A percentile compares a stretch with the other conserved stretches of the same genome.
phyloP scores from a whole-genome alignment of 1,284 basidiomycete genomes.

The Meripilus lineatus region DNA sequence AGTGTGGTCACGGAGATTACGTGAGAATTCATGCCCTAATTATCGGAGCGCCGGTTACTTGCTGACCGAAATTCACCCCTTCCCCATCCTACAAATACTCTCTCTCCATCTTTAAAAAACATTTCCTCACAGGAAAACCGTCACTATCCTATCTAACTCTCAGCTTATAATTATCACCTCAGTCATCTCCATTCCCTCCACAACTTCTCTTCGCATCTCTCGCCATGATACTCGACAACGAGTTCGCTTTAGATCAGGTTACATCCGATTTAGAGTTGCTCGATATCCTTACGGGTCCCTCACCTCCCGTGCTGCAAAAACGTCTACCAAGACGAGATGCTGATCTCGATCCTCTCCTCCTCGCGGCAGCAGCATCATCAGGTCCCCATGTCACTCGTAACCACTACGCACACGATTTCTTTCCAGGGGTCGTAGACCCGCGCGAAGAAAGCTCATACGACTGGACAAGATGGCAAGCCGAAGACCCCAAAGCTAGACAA shows the following conservation, averaged over 20 bases:
- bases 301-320: slow-evolving; percentile 30
- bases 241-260: slow-evolving; percentile 10
- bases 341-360: slow-evolving; percentile 65
- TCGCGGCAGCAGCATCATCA: slow-evolving; percentile 66
- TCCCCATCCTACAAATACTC: too few relatives aligned
- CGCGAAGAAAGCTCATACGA: slow-evolving; percentile 50
- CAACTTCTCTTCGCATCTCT: too few relatives aligned
- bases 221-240: not conserved
- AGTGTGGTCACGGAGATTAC: too few relatives aligned
- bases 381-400: slow-evolving; percentile 72
- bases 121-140: too few relatives aligned
- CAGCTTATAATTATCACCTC: too few relatives aligned
- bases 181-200: too few relatives aligned
- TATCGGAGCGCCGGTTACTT: too few relatives aligned
- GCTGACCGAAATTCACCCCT: too few relatives aligned
- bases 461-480: slow-evolving; percentile 48
- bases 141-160: too few relatives aligned
- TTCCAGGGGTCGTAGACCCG: slow-evolving; percentile 51
- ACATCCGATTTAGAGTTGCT: slow-evolving; percentile 44
- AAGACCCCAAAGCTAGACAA: slow-evolving; percentile 28
- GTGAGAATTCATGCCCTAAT: too few relatives aligned
- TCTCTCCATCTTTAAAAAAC: too few relatives aligned
- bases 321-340: slow-evolving; percentile 53
- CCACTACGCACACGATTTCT: slow-evolving; percentile 71
- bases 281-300: slow-evolving; percentile 48